Percentiles rank a stretch among this genome's conserved stretches.
These are phyloP conservation scores for Lachancea sp. DNA, from an alignment of 805 yeast genomes.

Conservation along the genomic window DNA sequence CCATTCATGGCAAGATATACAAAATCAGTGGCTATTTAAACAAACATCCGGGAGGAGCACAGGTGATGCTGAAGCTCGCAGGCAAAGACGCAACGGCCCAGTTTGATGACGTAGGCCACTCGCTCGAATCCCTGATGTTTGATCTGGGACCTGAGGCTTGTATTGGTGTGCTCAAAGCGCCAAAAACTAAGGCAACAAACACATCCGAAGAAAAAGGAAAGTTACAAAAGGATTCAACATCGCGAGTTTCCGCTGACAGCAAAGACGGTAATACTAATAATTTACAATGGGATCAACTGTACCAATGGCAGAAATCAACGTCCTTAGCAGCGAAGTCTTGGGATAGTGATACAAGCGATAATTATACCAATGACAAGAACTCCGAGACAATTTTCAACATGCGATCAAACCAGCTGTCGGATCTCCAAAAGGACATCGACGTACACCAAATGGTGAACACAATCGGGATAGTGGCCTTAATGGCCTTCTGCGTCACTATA, in stretches of 20 bases:
- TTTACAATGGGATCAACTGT: conserved; percentile 1
- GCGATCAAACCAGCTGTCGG: not conserved
- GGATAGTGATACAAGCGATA: too few relatives aligned
- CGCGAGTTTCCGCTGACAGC: too few relatives aligned
- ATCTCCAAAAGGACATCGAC: not conserved
- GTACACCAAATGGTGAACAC: conserved; percentile 5
- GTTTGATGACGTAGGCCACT: conserved; percentile 26
- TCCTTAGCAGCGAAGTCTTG: too few relatives aligned
- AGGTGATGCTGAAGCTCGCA: conserved; percentile 19
- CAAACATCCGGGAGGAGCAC: conserved; percentile 26
- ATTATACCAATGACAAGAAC: too few relatives aligned
- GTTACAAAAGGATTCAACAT: not conserved
- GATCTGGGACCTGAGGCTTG: conserved; percentile 47
- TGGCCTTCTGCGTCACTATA: conserved; percentile 12
- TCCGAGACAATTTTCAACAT: too few relatives aligned
- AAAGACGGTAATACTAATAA: not conserved
- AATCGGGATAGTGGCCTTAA: conserved; percentile 8
- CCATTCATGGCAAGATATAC: conserved; percentile 23
- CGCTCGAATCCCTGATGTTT: conserved; percentile 30
- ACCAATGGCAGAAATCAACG: conserved; percentile 2
- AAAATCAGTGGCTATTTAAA: conserved; percentile 19
- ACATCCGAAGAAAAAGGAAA: not conserved
- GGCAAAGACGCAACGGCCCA: conserved; percentile 25
- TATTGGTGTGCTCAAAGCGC: conserved; percentile 42
- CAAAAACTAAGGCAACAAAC: not conserved